Conservation (phyloP, 176 grass and related monocot genomes). For the Zoysia pacifica region DNA sequence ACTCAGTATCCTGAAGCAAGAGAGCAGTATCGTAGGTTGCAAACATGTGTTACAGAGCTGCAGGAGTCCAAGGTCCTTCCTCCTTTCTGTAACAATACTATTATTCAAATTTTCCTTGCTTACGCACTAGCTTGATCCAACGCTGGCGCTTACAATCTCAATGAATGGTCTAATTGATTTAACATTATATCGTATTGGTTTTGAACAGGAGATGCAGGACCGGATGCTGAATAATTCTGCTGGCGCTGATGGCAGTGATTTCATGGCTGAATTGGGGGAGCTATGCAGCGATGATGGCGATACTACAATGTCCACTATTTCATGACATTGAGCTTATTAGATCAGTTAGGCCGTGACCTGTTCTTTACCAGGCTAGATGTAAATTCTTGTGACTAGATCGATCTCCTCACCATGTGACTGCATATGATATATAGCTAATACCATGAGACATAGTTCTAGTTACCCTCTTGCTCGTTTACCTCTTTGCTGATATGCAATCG, state of each 20-base stretch:
- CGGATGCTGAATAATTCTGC: conserved; percentile 44
- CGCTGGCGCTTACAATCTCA: neutral
- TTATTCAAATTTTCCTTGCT: neutral
- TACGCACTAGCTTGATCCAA: neutral
- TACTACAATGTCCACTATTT: conserved; percentile 54
- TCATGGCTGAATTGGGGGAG: conserved; percentile 78
- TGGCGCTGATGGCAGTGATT: conserved; percentile 44
- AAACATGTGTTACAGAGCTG: conserved; percentile 54
- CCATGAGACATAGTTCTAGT: conserved; percentile 30
- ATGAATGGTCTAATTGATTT: neutral
- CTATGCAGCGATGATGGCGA: conserved; percentile 51
- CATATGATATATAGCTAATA: conserved; percentile 51
- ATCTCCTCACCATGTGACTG: conserved; percentile 32
- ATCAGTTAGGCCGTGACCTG: conserved; percentile 47
- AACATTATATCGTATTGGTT: conserved; percentile 16
- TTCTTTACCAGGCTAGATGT: conserved; percentile 64
- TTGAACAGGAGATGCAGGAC: conserved; percentile 67
- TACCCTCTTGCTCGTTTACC: neutral
- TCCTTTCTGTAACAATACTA: neutral
- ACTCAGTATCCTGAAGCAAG: conserved; percentile 98
- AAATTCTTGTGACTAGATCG: conserved; percentile 46
- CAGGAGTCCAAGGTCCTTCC: conserved; percentile 63
- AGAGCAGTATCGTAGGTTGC: conserved; percentile 84
- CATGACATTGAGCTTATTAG: conserved; percentile 46
- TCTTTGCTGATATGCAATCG: neutral